Conservation (phyloP, 225 moss, liverwort and hornwort species). For the Polytrichum formosum region DNA sequence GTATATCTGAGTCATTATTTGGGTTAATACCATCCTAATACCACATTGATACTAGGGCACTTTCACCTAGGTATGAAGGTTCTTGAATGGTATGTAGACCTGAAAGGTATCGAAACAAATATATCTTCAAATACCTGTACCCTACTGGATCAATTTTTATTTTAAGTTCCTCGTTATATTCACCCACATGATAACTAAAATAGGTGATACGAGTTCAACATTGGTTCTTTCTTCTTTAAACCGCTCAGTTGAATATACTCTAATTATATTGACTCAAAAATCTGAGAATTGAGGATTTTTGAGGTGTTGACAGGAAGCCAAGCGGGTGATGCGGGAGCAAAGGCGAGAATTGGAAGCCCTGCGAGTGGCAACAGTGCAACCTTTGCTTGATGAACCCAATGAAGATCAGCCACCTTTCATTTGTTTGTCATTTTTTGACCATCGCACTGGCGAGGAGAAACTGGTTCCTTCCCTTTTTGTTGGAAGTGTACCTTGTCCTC, state of each 20-base stretch:
- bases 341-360: conserved; percentile 44
- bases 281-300: conserved; percentile 2
- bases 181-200: too few relatives aligned
- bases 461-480: conserved; percentile 61
- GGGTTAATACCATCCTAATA: too few relatives aligned
- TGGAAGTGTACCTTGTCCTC: conserved; percentile 54
- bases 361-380: conserved; percentile 56
- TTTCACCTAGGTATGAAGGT: too few relatives aligned
- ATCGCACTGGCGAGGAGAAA: conserved; percentile 60
- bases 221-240: conserved; percentile 1
- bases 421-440: conserved; percentile 56
- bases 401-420: conserved; percentile 51
- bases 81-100: too few relatives aligned
- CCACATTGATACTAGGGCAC: too few relatives aligned
- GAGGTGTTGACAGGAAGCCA: conserved; percentile 45
- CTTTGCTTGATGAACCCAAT: conserved; percentile 47
- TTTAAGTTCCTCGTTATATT: too few relatives aligned
- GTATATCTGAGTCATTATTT: too few relatives aligned
- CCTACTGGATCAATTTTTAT: too few relatives aligned
- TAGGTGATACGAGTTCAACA: too few relatives aligned
- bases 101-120: too few relatives aligned
- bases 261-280: too few relatives aligned
- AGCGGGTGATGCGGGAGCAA: conserved; percentile 43
- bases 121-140: too few relatives aligned
- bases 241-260: conserved; percentile 7